These are phyloP conservation scores for Gracilaria caudata DNA, from an alignment of 23 red algal species.

Conservation along the genomic window DNA sequence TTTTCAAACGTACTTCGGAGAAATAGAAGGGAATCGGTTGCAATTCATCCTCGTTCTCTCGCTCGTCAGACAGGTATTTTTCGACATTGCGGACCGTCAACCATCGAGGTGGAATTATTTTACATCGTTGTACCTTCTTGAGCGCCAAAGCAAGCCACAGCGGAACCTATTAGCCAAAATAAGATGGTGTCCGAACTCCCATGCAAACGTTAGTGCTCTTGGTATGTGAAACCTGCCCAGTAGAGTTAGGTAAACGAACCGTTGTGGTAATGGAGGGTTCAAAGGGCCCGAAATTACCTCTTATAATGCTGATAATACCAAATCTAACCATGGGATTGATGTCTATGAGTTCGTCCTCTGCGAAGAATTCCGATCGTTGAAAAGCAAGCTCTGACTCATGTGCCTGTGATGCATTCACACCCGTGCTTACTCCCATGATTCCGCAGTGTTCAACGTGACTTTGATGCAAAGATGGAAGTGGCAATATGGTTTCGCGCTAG, in stretches of 20 bases:
- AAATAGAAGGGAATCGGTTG: constrained; percentile 74
- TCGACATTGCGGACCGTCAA: constrained; percentile 45
- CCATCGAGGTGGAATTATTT: constrained; percentile 83
- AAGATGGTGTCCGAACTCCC: not conserved
- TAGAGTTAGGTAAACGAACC: constrained; percentile 42
- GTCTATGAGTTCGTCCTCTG: constrained; percentile 77
- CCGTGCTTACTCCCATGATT: constrained; percentile 8
- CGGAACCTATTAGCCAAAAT: constrained; percentile 47
- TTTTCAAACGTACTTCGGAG: constrained; percentile 52
- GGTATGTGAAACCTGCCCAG: not conserved
- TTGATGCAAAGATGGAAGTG: no score
- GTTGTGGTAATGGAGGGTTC: constrained; percentile 69
- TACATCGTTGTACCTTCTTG: constrained; percentile 79
- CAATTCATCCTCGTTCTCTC: constrained; percentile 68
- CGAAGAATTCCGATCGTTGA: constrained; percentile 77
- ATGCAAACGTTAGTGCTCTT: not conserved
- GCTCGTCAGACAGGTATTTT: constrained; percentile 67
- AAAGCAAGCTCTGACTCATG: constrained; percentile 44
- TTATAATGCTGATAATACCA: constrained; percentile 54
- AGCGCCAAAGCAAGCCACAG: constrained; percentile 87
- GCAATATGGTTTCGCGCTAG: no score
- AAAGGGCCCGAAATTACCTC: constrained; percentile 85
- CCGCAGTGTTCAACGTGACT: not conserved
- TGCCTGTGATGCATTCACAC: constrained; percentile 25
- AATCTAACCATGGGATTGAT: constrained; percentile 77